Conservation (phyloP, 2,329 filamentous ascomycete species). For the Magnaporthiopsis rhizophila region DNA sequence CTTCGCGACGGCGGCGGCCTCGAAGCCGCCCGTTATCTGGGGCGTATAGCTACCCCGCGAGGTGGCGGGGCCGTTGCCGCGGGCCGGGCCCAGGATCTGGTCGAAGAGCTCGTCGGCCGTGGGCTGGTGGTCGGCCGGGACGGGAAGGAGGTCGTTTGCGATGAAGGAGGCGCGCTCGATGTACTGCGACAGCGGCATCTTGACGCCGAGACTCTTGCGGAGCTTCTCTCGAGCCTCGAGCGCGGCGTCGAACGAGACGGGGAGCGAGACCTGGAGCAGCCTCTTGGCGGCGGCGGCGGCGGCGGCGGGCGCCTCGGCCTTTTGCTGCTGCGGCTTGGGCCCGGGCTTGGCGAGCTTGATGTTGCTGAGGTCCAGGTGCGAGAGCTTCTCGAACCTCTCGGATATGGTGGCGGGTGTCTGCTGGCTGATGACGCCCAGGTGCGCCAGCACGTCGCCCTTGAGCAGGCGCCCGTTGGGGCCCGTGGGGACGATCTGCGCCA, state of each 20-base stretch:
- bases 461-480: constrained; percentile 83
- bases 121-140: constrained; percentile 51
- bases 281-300: no score
- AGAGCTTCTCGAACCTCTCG: constrained; percentile 62
- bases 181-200: constrained; percentile 78
- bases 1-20: constrained; percentile 38
- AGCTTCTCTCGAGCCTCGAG: constrained; percentile 75
- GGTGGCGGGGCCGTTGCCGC: constrained; percentile 31
- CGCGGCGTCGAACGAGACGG: constrained; percentile 72
- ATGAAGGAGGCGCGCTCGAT: constrained; percentile 76
- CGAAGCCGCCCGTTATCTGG: constrained; percentile 48
- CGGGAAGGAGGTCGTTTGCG: constrained; percentile 80
- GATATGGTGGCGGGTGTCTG: constrained; percentile 65
- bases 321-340: constrained; percentile 16
- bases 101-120: constrained; percentile 82
- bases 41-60: constrained; percentile 62
- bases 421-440: constrained; percentile 68
- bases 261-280: constrained; percentile 56
- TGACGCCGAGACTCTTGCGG: constrained; percentile 67
- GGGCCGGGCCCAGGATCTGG: constrained; percentile 67
- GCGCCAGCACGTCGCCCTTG: constrained; percentile 92
- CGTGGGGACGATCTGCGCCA: constrained; percentile 75
- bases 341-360: constrained; percentile 65
- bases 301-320: constrained; percentile 17
- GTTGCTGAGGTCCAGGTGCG: constrained; percentile 88